Evolutionary conservation across 805 yeast genomes (phyloP), one percentile per base, ranked within the genome.

Genomic region (Spencermartinsiella europaea): DNA sequence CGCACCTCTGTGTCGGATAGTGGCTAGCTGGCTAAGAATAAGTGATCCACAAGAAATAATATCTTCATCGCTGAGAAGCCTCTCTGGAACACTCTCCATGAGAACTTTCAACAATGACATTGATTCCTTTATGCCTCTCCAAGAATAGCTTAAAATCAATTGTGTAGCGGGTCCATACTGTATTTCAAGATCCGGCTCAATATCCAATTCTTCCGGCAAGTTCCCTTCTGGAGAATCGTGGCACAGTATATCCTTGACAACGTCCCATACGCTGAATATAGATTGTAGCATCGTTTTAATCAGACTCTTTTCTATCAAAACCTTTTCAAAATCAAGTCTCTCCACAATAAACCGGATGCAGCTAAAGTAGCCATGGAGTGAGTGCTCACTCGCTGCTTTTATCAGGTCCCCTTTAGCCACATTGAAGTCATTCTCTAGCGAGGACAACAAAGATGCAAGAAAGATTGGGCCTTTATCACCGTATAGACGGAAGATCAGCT

Each of bases 1-100:
- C 0, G 97, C 96, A 27, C 98, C 98, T 50, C 95, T 75, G 56
- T 93, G 98, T 38, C 90, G 77, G 17, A 90, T 82, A 0, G 79
- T 71, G 2, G 86, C 74, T 31, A 93, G 67, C 60, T 89, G 95
- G 8, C 69, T 74, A 47, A 84, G 71, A 2, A 87, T 62, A 4
- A 82, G 57, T 1, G 75, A 72, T 8, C 93, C 86, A 25, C 72
- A 55, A 2, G 52, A 40, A 12, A 68, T 42, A n/a, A 75, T 58
- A 5, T 38, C 34, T 2, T 53, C 54, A 14, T 62, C 59, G 1
- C 56, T 48, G 1, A 75, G 40, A 5, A 57, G 40, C 14, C 36
- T 35, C 14, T 41, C 51, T 0, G 71, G 62, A 2, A 62, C 57
- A 2, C 53, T 53, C 0, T 58, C 56, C 3, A 85, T 57, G 0